Percentiles rank a stretch among this genome's conserved stretches.
These are phyloP conservation scores for Blastobotrys muscicola DNA, from an alignment of 805 yeast genomes.

Conservation along the genomic window DNA sequence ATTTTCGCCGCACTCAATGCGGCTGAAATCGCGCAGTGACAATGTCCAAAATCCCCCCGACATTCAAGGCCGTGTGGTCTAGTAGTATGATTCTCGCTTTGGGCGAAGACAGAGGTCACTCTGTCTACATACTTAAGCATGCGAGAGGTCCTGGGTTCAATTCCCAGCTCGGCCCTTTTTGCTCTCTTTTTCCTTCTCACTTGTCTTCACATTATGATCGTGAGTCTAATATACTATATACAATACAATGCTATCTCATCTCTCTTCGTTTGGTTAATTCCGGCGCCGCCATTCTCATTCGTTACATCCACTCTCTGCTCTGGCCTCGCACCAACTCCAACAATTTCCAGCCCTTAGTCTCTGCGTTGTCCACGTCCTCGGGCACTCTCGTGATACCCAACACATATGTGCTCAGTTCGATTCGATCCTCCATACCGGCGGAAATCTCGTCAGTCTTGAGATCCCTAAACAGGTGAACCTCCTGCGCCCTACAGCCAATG, in stretches of 20 bases:
- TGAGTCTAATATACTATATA: not conserved
- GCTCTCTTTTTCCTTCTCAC: too few relatives aligned
- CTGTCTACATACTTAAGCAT: too few relatives aligned
- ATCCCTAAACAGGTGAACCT: conserved; percentile 79
- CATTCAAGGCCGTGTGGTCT: too few relatives aligned
- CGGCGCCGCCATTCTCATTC: not conserved
- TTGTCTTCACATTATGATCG: too few relatives aligned
- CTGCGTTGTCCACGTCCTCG: conserved; percentile 80
- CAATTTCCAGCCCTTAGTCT: conserved; percentile 96
- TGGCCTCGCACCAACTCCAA: conserved; percentile 92
- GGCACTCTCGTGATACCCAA: conserved; percentile 91
- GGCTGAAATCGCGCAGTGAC: too few relatives aligned
- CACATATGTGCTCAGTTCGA: conserved; percentile 87
- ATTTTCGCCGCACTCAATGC: too few relatives aligned
- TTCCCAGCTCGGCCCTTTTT: not conserved
- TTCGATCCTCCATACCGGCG: conserved; percentile 93
- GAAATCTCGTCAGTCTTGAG: conserved; percentile 88
- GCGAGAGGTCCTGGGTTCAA: too few relatives aligned
- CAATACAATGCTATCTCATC: not conserved
- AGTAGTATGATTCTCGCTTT: too few relatives aligned
- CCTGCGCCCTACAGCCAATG: conserved; percentile 94
- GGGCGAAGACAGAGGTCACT: too few relatives aligned
- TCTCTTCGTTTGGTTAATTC: not conserved
- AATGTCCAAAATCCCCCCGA: too few relatives aligned
- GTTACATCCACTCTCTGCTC: conserved; percentile 65